Evolutionary conservation across 352 stramenopile species (phyloP).

Genomic region (Pythium vanterpoolii): DNA sequence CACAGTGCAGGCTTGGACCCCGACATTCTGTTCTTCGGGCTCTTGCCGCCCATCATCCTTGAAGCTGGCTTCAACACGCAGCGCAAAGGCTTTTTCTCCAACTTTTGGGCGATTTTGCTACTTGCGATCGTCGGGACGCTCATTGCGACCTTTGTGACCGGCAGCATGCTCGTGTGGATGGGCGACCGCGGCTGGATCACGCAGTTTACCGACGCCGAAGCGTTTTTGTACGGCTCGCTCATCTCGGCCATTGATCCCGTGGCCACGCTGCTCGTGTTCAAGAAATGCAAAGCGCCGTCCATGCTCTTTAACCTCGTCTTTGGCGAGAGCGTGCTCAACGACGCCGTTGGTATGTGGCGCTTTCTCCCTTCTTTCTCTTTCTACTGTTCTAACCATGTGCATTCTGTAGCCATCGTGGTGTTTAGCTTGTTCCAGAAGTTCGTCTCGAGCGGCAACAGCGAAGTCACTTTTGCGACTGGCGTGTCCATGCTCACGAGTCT

Average conservation of each 20-base stretch:
- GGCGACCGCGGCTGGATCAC: constrained; percentile 48
- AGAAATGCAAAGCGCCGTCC: constrained; percentile 65
- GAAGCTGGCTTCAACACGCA: constrained; percentile 64
- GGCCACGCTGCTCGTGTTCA: constrained; percentile 89
- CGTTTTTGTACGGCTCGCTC: constrained; percentile 88
- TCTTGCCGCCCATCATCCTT: constrained; percentile 64
- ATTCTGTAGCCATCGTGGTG: constrained; percentile 73
- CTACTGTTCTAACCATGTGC: no score
- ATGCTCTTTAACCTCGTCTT: constrained; percentile 93
- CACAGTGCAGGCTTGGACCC: constrained; percentile 14
- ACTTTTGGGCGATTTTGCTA: constrained; percentile 37
- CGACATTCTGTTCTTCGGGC: constrained; percentile 47
- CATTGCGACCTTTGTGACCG: constrained; percentile 48
- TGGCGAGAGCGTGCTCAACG: constrained; percentile 86
- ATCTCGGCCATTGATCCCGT: constrained; percentile 93
- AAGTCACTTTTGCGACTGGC: constrained; percentile 23
- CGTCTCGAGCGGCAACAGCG: constrained; percentile 41
- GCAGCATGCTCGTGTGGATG: constrained; percentile 38
- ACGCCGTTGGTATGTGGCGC: constrained; percentile 72
- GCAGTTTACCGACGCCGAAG: constrained; percentile 71
- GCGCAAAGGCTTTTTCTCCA: constrained; percentile 56
- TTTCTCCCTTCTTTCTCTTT: no score
- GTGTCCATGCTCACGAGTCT: constrained; percentile 33
- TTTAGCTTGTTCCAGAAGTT: constrained; percentile 81
- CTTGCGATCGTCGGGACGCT: constrained; percentile 50